Base-by-base conservation (phyloP, 169 alveolate genomes). In the Eimeria necatrix region DNA sequence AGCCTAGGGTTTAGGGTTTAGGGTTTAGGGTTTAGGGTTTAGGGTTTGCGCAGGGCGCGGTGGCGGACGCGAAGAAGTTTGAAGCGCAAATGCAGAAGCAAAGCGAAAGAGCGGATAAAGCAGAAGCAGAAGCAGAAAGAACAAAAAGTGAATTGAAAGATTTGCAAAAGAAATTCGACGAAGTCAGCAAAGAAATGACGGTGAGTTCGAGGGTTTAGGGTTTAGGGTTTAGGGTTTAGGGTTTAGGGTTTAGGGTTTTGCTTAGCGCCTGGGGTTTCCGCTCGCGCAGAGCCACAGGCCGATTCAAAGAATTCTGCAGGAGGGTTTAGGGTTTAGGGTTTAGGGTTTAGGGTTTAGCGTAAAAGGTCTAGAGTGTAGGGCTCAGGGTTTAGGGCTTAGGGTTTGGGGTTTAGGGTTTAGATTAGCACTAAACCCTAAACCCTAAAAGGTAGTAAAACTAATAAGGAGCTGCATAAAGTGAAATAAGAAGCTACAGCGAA, bases 131-230 rank as follows among this genome's bases (percentile, higher is more conserved):
- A n/a, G 68, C 73, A 24, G 94, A 73, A 4, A 22, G 49, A 16
- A 59, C 94, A 20, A 68, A 48, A 16, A 88, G 51, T 32, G 81
- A 48, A 59, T 73, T 88, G 22, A 88, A 88, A 51, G 94, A 88
- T 6, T 6, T 80, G 20, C 18, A n/a, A 48, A 48, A 64, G 20
- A 70, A 70, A 14, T 12, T 49, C 26, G 94, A 88, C 46, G 73
- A 49, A 6, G 74, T 88, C 4, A 24, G 24, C 26, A 88, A 88
- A 22, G 94, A 88, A 20, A 9, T 70, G 22, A 73, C 68, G 51
- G 94, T 90, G 24, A 20, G 94, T 56, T 9, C 8, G 64, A 24
- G 88, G 60, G 41, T 32, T 32, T 12, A 16, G 64, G 53, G 88
- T 6, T 49, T 49, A 6, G 53, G 41, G 64, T 56, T 56, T 56